A percentile compares a stretch with the other conserved stretches of the same genome.
These are phyloP conservation scores for Sherardia arvensis DNA, from an alignment of 257 asterid species.

Conservation along the genomic window DNA sequence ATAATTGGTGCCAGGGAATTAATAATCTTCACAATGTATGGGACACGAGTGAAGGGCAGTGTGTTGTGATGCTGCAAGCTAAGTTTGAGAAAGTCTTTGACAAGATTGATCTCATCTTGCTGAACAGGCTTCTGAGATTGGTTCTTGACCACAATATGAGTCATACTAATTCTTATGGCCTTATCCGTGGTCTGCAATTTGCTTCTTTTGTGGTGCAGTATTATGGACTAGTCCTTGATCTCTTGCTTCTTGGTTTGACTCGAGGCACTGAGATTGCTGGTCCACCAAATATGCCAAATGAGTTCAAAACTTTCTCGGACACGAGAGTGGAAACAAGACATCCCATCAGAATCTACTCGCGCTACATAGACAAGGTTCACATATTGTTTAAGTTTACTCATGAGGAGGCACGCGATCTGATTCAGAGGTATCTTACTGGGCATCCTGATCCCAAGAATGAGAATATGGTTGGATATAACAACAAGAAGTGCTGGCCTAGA, in stretches of 20 bases:
- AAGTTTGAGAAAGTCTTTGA: conserved; percentile 87
- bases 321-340: conserved; percentile 80
- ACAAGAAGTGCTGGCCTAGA: conserved; percentile 99
- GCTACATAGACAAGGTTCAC: conserved; percentile 96
- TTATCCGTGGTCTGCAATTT: conserved; percentile 95
- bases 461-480: conserved; percentile 98
- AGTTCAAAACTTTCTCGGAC: conserved; percentile 82
- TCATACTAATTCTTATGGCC: conserved; percentile 40
- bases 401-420: conserved; percentile 96
- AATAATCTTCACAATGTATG: conserved; percentile 82
- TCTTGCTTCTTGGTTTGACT: conserved; percentile 88
- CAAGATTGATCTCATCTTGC: conserved; percentile 93
- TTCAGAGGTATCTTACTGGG: conserved; percentile 96
- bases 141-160: conserved; percentile 72
- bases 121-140: conserved; percentile 86
- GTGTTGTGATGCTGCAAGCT: conserved; percentile 97
- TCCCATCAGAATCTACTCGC: conserved; percentile 84
- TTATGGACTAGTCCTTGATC: conserved; percentile 93
- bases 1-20: conserved; percentile 99
- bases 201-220: conserved; percentile 97
- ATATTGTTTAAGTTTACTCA: conserved; percentile 89
- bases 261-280: conserved; percentile 99
- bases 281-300: conserved; percentile 97
- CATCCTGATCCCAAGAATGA: conserved; percentile 99
- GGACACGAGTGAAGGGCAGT: conserved; percentile 99